Base-by-base conservation (phyloP, 768 basidiomycete species). In the Filobasidium floriforme region DNA sequence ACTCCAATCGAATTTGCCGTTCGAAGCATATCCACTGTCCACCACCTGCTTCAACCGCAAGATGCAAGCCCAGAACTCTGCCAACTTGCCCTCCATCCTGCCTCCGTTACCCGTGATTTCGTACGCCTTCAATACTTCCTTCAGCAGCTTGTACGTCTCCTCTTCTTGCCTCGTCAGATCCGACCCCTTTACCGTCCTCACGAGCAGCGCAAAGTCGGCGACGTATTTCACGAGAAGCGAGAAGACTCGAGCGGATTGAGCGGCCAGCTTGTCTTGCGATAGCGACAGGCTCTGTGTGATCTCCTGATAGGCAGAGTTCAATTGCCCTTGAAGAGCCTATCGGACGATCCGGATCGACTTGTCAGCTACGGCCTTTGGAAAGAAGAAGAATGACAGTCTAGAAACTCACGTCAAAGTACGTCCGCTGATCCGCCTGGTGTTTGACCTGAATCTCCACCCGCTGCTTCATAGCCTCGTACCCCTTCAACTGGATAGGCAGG, bases 1-100 rank as follows among this genome's bases (percentile, higher is more conserved):
- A 66, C 49, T 59, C 65, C 65, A 66, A 61, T 66, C 65, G 59
- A 66, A 66, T 32, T 52, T 52, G 0, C 60, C 65, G 24, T 59
- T 66, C 15, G 59, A 22, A 24, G 60, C 28, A 19, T 59, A 51
- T 15, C 65, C 65, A 61, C 19, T 61, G 44, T 66, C 65, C 18
- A 37, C 59, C 49, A 54, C 65, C 12, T 44, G 43, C 60, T 59
- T 66, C n/a, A 66, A 54, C 52, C 65, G 22, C n/a, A 59, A 44
- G 22, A 66, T 44, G 7, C 49, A 54, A n/a, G 65, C 65, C 65
- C 65, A 66, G 29, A 66, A 66, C 26, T 66, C 65, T 0, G 59
- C 65, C 29, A 66, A 57, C 5, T 55, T 44, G 2, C 65, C 65
- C n/a, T 66, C 60, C 65, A 66, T 66, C 51, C 65, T 29, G 5